Conservation (phyloP, 768 basidiomycete genomes). For the Kwoniella dejecticola region DNA sequence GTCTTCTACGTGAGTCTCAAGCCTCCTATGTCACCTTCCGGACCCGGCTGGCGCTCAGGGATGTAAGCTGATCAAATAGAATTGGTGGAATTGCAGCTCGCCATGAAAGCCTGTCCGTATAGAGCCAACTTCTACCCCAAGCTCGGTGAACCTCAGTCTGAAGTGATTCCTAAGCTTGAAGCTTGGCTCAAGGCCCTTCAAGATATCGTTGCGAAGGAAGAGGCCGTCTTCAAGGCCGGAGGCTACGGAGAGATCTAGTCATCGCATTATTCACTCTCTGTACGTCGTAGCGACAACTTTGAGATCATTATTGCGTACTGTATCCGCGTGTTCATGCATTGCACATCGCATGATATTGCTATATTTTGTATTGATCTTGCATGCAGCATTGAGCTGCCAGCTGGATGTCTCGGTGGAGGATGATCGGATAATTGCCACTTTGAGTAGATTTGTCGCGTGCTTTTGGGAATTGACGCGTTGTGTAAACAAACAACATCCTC, state of each 20-base stretch:
- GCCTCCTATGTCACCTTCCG: not conserved
- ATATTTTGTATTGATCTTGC: too few species aligned
- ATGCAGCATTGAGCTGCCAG: too few species aligned
- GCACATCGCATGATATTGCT: too few species aligned
- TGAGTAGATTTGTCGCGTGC: conserved; percentile 7
- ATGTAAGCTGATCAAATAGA: not conserved
- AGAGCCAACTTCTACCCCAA: conserved; percentile 65
- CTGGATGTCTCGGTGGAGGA: not conserved
- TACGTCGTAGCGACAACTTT: not conserved
- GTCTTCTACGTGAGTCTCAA: conserved; percentile 61
- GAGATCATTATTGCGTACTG: not conserved
- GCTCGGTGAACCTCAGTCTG: conserved; percentile 60
- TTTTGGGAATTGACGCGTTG: conserved; percentile 20
- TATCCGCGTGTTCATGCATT: not conserved
- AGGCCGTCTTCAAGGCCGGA: conserved; percentile 58
- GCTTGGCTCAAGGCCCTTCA: conserved; percentile 64
- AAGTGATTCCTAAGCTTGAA: conserved; percentile 60
- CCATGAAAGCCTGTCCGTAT: conserved; percentile 71
- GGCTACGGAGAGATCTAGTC: conserved; percentile 47
- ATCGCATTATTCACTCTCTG: not conserved
- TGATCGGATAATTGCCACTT: conserved; percentile 4
- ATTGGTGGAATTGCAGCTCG: conserved; percentile 59
- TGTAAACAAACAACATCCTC: conserved; percentile 19
- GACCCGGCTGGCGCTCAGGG: not conserved
- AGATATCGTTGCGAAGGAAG: conserved; percentile 60